phyloP scores from a whole-genome alignment of 78 protist genomes.

The Dictyostelium brefeldianum region DNA sequence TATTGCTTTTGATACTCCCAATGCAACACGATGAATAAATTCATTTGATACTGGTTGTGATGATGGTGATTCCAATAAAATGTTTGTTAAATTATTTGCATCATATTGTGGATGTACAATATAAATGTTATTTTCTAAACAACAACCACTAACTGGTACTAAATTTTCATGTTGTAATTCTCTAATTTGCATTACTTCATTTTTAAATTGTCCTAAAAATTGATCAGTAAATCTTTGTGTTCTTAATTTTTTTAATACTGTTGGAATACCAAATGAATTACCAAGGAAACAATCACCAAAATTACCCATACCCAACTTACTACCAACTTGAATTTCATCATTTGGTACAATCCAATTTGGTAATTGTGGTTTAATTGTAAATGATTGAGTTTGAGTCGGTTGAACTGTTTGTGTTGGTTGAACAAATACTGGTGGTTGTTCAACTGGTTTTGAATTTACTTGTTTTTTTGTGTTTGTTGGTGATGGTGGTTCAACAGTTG shows the following conservation, averaged over 20 bases:
- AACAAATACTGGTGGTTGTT: background rate
- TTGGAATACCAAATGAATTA: constrained; percentile 7
- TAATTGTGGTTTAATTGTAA: background rate
- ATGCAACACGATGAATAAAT: constrained; percentile 26
- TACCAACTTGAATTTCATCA: constrained; percentile 19
- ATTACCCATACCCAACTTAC: constrained; percentile 35
- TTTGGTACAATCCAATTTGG: constrained; percentile 45
- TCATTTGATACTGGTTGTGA: background rate
- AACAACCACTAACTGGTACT: constrained; percentile 58
- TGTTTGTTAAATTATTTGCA: background rate
- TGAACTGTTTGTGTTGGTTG: background rate
- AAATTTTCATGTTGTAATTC: constrained; percentile 58
- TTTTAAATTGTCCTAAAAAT: constrained; percentile 21
- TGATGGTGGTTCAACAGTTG: background rate
- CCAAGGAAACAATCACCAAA: constrained; percentile 56
- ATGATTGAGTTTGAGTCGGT: background rate
- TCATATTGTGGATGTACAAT: constrained; percentile 11
- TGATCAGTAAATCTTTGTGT: constrained; percentile 52
- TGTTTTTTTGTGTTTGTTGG: constrained; percentile 3
- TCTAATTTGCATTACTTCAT: background rate
- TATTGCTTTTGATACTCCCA: constrained; percentile 33
- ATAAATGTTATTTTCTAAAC: constrained; percentile 11
- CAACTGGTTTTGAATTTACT: background rate
- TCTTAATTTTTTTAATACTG: constrained; percentile 27
- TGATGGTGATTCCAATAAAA: background rate